A percentile compares a stretch with the other conserved stretches of the same genome.
These are phyloP conservation scores for Penicillium odoratum DNA, from an alignment of 495 filamentous ascomycete genomes.

Conservation along the genomic window DNA sequence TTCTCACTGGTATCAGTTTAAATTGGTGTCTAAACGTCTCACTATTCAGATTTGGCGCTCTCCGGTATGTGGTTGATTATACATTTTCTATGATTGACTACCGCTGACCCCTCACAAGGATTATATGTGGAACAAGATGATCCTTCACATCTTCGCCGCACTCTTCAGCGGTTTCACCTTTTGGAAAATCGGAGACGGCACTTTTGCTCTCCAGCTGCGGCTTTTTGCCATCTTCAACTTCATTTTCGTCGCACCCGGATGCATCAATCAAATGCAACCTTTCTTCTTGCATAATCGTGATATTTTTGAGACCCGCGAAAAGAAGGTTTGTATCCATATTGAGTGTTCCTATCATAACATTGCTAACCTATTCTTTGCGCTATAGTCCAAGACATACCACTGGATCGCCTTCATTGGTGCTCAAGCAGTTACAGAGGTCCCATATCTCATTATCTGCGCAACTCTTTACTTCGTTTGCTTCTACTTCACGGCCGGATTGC, in stretches of 20 bases:
- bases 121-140: slow-evolving; percentile 46
- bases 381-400: slow-evolving; percentile 61
- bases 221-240: slow-evolving; percentile 70
- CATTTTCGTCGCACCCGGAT: slow-evolving; percentile 69
- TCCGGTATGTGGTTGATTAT: slow-evolving; percentile 71
- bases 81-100: background rate
- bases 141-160: slow-evolving; percentile 41
- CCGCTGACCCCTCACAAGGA: slow-evolving; percentile 22
- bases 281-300: slow-evolving; percentile 82
- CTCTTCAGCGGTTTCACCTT: slow-evolving; percentile 49
- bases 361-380: slow-evolving; percentile 31
- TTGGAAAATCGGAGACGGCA: slow-evolving; percentile 45
- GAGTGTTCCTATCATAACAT: no score
- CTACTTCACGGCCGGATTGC: slow-evolving; percentile 60
- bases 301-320: slow-evolving; percentile 67
- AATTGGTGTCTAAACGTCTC: slow-evolving; percentile 55
- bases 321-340: slow-evolving; percentile 49
- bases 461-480: slow-evolving; percentile 59
- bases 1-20: slow-evolving; percentile 49
- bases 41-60: slow-evolving; percentile 86
- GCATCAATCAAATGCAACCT: slow-evolving; percentile 85
- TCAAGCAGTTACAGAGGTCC: slow-evolving; percentile 57
- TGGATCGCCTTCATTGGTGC: slow-evolving; percentile 48
- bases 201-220: slow-evolving; percentile 38
- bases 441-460: slow-evolving; percentile 57